Base-by-base conservation (phyloP, 2,329 filamentous ascomycete genomes). In the Botrytis fragariae region DNA sequence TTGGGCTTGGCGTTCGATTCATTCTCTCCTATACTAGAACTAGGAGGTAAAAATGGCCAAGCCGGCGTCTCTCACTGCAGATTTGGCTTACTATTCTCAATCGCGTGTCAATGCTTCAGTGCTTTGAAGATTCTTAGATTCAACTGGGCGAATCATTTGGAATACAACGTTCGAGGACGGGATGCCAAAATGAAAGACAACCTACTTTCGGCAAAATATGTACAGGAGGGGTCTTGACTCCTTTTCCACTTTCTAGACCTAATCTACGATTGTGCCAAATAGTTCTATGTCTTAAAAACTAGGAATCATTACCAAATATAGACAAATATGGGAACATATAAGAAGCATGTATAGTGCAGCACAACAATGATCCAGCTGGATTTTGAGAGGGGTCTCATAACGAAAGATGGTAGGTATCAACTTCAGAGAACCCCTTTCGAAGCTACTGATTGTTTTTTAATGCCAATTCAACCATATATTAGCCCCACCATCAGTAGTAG, bases 1-100 rank as follows among this genome's bases (percentile, higher is more conserved):
- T 77, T 61, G 73, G 69, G 69, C 51, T 39, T 48, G 74, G 77
- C 75, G 75, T 78, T 74, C 74, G 61, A 64, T 60, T 69, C 71
- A 62, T 61, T 51, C 59, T 63, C 65, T 37, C 44, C 42, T 72
- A 32, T 61, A 29, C 51, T 57, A 57, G 35, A 69, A 69, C 39
- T 72, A 51, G 51, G 51, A 61, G 42, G 63, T 51, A 42, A 69
- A 61, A 60, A 60, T 60, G 32, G 37, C 59, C 16, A 63, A 37
- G 54, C 65, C n/a, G 35, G 35, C n/a, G 54, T 59, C 61, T 39
- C 35, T 63, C n/a, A 64, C 39, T 37, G 29, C 12, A 37, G 37
- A 42, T 57, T 32, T 29, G 9, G 48, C 54, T 32, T 29, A 39
- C n/a, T 16, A 29, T 54, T 68, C 48, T 22, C 22, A 37, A 65